A percentile compares a stretch with the other conserved stretches of the same genome.
phyloP scores from a whole-genome alignment of 345 rosid genomes.

The Stellera chamaejasme region DNA sequence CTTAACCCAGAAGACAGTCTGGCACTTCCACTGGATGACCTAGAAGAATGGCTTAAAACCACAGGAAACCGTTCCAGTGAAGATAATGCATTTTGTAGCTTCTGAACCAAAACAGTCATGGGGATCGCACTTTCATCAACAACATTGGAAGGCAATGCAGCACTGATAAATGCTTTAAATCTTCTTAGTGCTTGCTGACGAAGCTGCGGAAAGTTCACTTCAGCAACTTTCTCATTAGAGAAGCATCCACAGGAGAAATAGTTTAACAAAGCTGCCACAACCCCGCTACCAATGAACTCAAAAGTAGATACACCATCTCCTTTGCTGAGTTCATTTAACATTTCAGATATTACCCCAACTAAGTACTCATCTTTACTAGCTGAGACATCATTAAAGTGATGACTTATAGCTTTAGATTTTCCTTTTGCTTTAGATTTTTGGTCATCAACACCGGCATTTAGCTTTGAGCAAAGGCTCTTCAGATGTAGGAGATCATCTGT shows the following conservation, averaged over 20 bases:
- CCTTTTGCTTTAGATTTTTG: conserved; percentile 83
- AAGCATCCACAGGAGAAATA: conserved; percentile 87
- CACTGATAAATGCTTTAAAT: conserved; percentile 62
- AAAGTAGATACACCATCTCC: conserved; percentile 99
- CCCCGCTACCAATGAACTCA: conserved; percentile 99
- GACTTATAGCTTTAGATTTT: conserved; percentile 69
- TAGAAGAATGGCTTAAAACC: conserved; percentile 85
- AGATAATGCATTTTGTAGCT: conserved; percentile 93
- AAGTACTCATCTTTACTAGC: conserved; percentile 76
- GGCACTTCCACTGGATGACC: conserved; percentile 83
- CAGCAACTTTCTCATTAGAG: conserved; percentile 79
- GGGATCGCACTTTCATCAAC: conserved; percentile 45
- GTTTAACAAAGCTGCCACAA: conserved; percentile 83
- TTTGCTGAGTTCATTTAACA: conserved; percentile 78
- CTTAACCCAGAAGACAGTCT: conserved; percentile 94
- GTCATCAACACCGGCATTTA: conserved; percentile 72
- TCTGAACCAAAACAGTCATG: conserved; percentile 84
- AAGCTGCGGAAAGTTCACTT: conserved; percentile 67
- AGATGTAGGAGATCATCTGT: conserved; percentile 86
- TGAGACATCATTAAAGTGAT: conserved; percentile 44
- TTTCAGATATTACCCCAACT: conserved; percentile 68
- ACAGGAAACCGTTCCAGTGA: conserved; percentile 97
- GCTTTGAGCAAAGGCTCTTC: conserved; percentile 73
- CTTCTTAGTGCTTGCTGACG: conserved; percentile 77
- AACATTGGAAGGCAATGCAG: conserved; percentile 61